These are phyloP conservation scores for Smittium mucronatum DNA, from an alignment of 371 early-diverging fungal genomes.

Conservation along the genomic window DNA sequence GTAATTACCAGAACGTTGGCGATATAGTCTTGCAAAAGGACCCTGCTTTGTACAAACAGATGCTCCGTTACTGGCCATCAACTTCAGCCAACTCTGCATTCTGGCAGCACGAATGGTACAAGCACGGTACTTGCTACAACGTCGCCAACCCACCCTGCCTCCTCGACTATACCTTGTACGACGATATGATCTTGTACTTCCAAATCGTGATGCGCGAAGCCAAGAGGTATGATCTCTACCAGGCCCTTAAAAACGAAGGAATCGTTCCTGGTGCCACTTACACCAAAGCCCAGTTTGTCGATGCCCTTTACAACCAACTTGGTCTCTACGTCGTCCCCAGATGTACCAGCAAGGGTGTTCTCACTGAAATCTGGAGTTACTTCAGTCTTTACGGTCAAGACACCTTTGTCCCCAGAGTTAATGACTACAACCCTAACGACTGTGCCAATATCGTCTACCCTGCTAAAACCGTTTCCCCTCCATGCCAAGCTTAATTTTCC, in stretches of 20 bases:
- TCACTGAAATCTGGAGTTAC: not conserved
- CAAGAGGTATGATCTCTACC: slow-evolving; percentile 40
- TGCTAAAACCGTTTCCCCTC: not conserved
- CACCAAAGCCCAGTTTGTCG: not conserved
- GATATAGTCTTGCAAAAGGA: slow-evolving; percentile 29
- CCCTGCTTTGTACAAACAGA: slow-evolving; percentile 33
- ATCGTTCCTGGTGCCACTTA: slow-evolving; percentile 38
- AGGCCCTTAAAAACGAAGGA: slow-evolving; percentile 36
- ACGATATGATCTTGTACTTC: slow-evolving; percentile 48
- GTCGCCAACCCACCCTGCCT: slow-evolving; percentile 45
- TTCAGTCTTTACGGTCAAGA: not conserved
- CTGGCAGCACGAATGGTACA: slow-evolving; percentile 64
- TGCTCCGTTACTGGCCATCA: slow-evolving; percentile 62
- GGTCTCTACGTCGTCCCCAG: not conserved
- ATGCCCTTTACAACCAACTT: not conserved
- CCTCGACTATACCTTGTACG: slow-evolving; percentile 29
- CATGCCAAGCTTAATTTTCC: not conserved
- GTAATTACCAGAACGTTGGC: slow-evolving; percentile 40
- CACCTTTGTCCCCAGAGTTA: not conserved
- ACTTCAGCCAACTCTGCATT: slow-evolving; percentile 43
- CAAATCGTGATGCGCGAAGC: slow-evolving; percentile 37
- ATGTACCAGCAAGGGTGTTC: not conserved
- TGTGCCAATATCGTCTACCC: not conserved
- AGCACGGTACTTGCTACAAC: slow-evolving; percentile 64
- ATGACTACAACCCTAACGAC: not conserved